A percentile compares a stretch with the other conserved stretches of the same genome.
These are phyloP conservation scores for Epichloe hybrida DNA, from an alignment of 2,329 filamentous ascomycete species.

Conservation along the genomic window DNA sequence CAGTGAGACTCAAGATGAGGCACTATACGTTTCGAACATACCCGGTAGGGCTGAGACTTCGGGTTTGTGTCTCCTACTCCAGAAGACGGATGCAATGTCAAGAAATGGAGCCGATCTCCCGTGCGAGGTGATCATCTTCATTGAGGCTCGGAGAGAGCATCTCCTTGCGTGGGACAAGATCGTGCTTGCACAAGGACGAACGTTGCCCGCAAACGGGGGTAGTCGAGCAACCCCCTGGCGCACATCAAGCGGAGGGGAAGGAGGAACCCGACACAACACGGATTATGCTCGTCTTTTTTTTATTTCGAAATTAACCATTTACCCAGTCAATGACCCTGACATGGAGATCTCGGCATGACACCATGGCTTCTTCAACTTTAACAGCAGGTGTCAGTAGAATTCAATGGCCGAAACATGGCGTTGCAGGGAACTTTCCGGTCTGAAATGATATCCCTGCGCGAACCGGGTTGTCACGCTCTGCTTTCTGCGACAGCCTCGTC, in stretches of 20 bases:
- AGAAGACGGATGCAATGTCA: background rate
- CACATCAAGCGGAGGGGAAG: background rate
- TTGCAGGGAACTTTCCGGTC: background rate
- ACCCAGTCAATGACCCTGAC: too few species aligned
- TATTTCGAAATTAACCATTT: too few species aligned
- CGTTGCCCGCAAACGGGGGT: background rate
- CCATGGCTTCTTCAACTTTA: too few species aligned
- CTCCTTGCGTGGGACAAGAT: conserved; percentile 6
- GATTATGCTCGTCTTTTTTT: background rate
- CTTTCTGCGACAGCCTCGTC: background rate
- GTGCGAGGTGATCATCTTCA: conserved; percentile 8
- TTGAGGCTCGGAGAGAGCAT: background rate
- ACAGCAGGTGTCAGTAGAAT: background rate
- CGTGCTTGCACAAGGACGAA: conserved; percentile 1
- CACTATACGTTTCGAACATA: conserved; percentile 4
- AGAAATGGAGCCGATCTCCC: conserved; percentile 4
- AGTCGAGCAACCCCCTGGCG: background rate
- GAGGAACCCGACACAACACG: background rate
- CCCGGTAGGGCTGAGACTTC: conserved; percentile 8
- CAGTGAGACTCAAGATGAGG: conserved; percentile 8
- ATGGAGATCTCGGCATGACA: too few species aligned
- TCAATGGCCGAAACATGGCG: background rate
- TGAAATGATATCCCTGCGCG: background rate
- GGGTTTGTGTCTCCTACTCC: conserved; percentile 1
- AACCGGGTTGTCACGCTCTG: background rate